A percentile compares a stretch with the other conserved stretches of the same genome.
phyloP scores from a whole-genome alignment of 2,329 filamentous ascomycete species.

The Mycosphaerella arachidis region DNA sequence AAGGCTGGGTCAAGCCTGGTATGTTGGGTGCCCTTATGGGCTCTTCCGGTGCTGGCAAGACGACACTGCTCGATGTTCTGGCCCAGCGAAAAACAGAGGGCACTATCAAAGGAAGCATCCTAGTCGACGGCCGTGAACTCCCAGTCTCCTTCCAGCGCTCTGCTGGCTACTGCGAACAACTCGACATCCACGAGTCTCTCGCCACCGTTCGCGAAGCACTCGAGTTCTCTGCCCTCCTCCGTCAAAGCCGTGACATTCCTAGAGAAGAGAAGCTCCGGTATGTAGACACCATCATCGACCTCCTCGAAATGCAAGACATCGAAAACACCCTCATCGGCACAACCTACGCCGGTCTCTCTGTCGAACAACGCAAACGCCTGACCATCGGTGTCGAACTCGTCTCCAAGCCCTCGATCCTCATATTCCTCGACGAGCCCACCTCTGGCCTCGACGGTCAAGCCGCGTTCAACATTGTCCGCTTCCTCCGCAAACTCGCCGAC shows the following conservation, averaged over 20 bases:
- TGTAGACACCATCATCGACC: slow-evolving; percentile 57
- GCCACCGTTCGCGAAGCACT: slow-evolving; percentile 64
- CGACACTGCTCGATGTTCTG: slow-evolving; percentile 37
- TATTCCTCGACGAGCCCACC: slow-evolving; percentile 61
- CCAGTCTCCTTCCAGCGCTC: slow-evolving; percentile 48
- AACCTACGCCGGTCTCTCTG: slow-evolving; percentile 50
- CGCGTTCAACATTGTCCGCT: slow-evolving; percentile 61
- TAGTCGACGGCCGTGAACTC: slow-evolving; percentile 41
- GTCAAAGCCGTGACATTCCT: slow-evolving; percentile 56
- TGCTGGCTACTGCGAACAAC: slow-evolving; percentile 57
- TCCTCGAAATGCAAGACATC: slow-evolving; percentile 64
- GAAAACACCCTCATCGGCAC: slow-evolving; percentile 61
- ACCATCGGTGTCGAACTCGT: slow-evolving; percentile 56
- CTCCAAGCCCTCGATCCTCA: slow-evolving; percentile 55
- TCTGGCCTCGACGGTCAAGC: slow-evolving; percentile 60
- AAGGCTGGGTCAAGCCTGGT: slow-evolving; percentile 72
- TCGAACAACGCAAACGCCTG: slow-evolving; percentile 54
- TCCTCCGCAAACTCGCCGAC: slow-evolving; percentile 62
- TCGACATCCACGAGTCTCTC: slow-evolving; percentile 63
- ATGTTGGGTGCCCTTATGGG: slow-evolving; percentile 78
- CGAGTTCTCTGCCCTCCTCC: slow-evolving; percentile 60
- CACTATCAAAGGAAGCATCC: slow-evolving; percentile 42
- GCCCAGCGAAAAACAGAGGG: slow-evolving; percentile 45
- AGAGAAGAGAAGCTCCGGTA: slow-evolving; percentile 62
- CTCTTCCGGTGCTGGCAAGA: slow-evolving; percentile 57